phyloP scores from a whole-genome alignment of 352 stramenopile genomes.

The Pythium phragmiticola region DNA sequence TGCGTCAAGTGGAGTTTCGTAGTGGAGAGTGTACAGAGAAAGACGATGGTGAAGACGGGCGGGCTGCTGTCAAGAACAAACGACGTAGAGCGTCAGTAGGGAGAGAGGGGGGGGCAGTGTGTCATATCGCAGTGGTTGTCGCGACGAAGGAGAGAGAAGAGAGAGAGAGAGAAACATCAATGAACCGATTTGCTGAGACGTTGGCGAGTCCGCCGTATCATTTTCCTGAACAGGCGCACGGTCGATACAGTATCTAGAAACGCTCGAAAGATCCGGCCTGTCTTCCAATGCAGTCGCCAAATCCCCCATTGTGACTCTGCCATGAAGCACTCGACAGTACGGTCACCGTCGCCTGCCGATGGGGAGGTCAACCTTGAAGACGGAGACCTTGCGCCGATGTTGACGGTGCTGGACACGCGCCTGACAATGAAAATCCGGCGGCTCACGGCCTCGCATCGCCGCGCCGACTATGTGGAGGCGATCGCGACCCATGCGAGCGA shows the following conservation, averaged over 20 bases:
- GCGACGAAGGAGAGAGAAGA: constrained; percentile 3
- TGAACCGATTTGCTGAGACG: constrained; percentile 20
- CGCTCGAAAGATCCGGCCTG: constrained; percentile 7
- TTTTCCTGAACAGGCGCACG: constrained; percentile 6
- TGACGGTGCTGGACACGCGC: constrained; percentile 39
- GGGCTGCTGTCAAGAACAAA: neutral
- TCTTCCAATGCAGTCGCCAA: neutral
- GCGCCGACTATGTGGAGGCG: constrained; percentile 57
- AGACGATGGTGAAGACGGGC: neutral
- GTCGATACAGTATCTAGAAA: neutral
- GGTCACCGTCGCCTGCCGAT: constrained; percentile 1
- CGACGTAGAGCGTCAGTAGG: neutral
- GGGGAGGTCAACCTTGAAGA: constrained; percentile 1
- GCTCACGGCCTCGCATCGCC: constrained; percentile 36
- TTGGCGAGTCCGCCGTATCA: neutral
- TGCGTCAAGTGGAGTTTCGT: neutral
- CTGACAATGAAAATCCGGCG: constrained; percentile 42
- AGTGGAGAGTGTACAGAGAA: neutral
- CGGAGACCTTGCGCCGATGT: neutral
- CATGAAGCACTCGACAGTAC: constrained; percentile 5
- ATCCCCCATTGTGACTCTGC: neutral
- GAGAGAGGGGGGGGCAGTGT: neutral
- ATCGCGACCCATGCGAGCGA: constrained; percentile 30
- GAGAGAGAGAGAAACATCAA: constrained; percentile 18
- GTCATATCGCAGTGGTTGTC: neutral